Evolutionary conservation across 2,329 filamentous ascomycete genomes (phyloP).

Genomic region (Fusarium ambrosium): DNA sequence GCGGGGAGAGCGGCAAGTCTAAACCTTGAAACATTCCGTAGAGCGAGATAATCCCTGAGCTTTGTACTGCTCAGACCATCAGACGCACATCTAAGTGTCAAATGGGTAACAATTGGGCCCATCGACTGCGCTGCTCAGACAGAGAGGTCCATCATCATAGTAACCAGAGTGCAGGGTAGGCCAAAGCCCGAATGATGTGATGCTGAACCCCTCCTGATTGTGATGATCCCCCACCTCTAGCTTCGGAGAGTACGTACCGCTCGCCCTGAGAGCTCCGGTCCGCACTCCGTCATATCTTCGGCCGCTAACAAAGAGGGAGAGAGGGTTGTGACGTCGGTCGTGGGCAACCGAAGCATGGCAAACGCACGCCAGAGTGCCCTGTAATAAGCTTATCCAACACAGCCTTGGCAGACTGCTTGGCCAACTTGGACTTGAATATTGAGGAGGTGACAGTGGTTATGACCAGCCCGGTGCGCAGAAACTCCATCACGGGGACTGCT

Average conservation of each 20-base stretch:
- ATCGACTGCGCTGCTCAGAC: background rate
- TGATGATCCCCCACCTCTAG: conserved; percentile 40
- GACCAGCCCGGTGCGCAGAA: background rate
- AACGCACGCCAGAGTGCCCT: conserved; percentile 11
- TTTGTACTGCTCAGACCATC: background rate
- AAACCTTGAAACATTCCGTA: background rate
- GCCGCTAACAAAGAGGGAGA: background rate
- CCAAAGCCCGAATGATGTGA: background rate
- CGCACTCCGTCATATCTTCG: background rate
- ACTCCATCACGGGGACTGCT: background rate
- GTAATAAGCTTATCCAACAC: conserved; percentile 40
- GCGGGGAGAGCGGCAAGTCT: background rate
- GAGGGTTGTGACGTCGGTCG: conserved; percentile 30
- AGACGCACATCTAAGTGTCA: background rate
- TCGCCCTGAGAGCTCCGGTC: background rate
- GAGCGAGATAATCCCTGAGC: background rate
- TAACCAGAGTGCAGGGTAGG: conserved; percentile 19
- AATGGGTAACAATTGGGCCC: background rate
- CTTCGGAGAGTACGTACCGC: background rate
- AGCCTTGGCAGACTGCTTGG: conserved; percentile 17
- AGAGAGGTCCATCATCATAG: background rate
- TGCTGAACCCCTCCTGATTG: conserved; percentile 32
- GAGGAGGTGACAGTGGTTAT: background rate
- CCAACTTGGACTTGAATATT: background rate
- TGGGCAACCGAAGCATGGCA: conserved; percentile 11